These are phyloP conservation scores for Dioscorea zingiberensis DNA, from an alignment of 106 monocot genomes.

Conservation along the genomic window DNA sequence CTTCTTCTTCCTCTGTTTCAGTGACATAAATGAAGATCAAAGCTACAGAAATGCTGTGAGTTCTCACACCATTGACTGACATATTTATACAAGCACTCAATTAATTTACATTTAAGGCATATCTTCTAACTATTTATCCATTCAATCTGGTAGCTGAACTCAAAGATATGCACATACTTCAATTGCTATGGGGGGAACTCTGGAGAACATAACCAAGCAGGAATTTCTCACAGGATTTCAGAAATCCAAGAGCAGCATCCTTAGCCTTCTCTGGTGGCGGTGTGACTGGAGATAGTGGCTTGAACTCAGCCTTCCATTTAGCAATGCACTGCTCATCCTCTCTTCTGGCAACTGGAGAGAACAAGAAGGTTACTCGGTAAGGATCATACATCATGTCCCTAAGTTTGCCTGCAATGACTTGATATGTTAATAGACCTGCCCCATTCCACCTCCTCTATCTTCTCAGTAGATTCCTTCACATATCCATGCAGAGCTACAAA, in stretches of 20 bases:
- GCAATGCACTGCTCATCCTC: constrained; percentile 33
- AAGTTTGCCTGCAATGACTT: constrained; percentile 39
- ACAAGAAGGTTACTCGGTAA: constrained; percentile 48
- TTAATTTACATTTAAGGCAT: too few relatives aligned
- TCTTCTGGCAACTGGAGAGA: constrained; percentile 16
- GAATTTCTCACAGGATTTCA: constrained; percentile 44
- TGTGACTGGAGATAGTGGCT: constrained; percentile 14
- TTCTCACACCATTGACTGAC: too few relatives aligned
- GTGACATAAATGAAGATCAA: too few relatives aligned
- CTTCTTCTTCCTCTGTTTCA: too few relatives aligned
- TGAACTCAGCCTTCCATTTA: constrained; percentile 49
- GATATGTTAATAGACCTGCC: constrained; percentile 20
- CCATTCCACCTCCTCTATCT: constrained; percentile 44
- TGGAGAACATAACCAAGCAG: constrained; percentile 3
- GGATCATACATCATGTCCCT: constrained; percentile 47
- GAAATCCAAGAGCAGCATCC: constrained; percentile 52
- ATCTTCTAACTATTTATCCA: too few relatives aligned
- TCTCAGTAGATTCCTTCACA: constrained; percentile 46
- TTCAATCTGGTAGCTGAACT: too few relatives aligned
- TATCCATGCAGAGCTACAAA: constrained; percentile 33
- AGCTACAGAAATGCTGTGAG: too few relatives aligned
- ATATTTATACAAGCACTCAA: too few relatives aligned
- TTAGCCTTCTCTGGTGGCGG: constrained; percentile 41
- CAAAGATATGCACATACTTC: too few relatives aligned
- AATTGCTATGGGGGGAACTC: too few relatives aligned